These are phyloP conservation scores for Mortierella claussenii DNA, from an alignment of 192 early-diverging fungal species.

Conservation along the genomic window DNA sequence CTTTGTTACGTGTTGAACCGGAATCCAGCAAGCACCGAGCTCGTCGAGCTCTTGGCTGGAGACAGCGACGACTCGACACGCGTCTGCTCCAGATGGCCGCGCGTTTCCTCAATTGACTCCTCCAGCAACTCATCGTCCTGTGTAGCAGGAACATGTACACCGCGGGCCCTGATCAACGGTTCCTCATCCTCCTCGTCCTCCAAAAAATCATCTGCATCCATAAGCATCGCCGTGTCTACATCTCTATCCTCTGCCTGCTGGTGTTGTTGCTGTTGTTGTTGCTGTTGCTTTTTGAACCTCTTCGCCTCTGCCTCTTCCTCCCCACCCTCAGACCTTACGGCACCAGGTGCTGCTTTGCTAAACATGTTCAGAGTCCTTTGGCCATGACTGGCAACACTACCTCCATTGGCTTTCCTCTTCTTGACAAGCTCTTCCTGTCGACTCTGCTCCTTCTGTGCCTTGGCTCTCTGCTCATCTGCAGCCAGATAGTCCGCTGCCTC, in stretches of 20 bases:
- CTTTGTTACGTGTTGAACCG: slow-evolving; percentile 26
- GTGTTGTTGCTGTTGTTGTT: neutral
- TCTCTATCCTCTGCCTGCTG: slow-evolving; percentile 1
- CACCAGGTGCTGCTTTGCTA: slow-evolving; percentile 3
- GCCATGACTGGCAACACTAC: neutral
- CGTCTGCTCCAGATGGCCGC: slow-evolving; percentile 35
- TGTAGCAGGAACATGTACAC: slow-evolving; percentile 26
- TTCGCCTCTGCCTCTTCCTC: slow-evolving; percentile 4
- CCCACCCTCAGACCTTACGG: neutral
- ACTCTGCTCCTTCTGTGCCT: slow-evolving; percentile 14
- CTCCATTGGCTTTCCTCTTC: slow-evolving; percentile 43
- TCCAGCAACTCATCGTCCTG: slow-evolving; percentile 26
- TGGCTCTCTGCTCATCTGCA: slow-evolving; percentile 34
- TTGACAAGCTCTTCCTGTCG: slow-evolving; percentile 27
- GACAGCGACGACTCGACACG: slow-evolving; percentile 23
- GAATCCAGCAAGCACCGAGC: slow-evolving; percentile 45
- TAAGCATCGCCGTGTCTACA: slow-evolving; percentile 11
- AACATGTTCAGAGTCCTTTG: slow-evolving; percentile 41
- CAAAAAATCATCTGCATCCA: slow-evolving; percentile 50
- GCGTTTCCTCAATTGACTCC: slow-evolving; percentile 34
- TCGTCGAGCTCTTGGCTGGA: slow-evolving; percentile 2
- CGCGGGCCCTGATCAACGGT: slow-evolving; percentile 1
- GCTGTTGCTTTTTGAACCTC: slow-evolving; percentile 35
- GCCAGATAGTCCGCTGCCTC: slow-evolving; percentile 31
- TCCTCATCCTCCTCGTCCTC: slow-evolving; percentile 18